Evolutionary conservation across 768 basidiomycete genomes (phyloP), one percentile per base, ranked within the genome.

Genomic region (Xerocomellus intermedius): DNA sequence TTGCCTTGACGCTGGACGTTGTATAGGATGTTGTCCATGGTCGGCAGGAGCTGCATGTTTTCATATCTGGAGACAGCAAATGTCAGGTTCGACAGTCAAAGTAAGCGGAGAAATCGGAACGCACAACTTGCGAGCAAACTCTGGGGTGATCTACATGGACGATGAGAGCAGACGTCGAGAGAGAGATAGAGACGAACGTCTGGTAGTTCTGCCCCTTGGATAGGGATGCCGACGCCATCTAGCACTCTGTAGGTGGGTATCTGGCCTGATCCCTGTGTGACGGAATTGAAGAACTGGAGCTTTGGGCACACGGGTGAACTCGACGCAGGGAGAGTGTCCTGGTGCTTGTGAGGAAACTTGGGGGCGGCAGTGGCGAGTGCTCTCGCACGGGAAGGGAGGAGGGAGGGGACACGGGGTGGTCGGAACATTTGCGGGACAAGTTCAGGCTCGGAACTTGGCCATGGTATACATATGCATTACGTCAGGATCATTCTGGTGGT

Each of bases 1-100:
- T 91, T 92, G 26, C 94, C 94, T 70, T 98, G 94, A 8, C 94
- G 83, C 67, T 98, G 94, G 9, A 94, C 85, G 62, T 94, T 94
- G 72, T 94, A 91, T 16, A 98, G 78, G 35, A 96, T 77, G 60
- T 86, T 94, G 74, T 97, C 94, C 68, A 95, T 74, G 38, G 85
- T 83, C 0, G 94, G 94, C 51, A 92, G 73, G 30, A 91, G 77
- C 52, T 82, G 81, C 88, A 92, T 93, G 54, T 86, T 75, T 69
- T 88, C 85, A 63, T 91, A 94, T 57, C 86, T 85, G 46, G 14
- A 50, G 36, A 35, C 26, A 43, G 35, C 6, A 21, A 21, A 24
- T 41, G 50, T 46, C 54, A 44, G 0, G 53, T 38, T 36, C 14
- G 30, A 38, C 2, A 5, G 26, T 6, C n/a, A 14, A 10, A 26